Conservation (phyloP, 2,329 filamentous ascomycete species). For the Xylaria multiplex region DNA sequence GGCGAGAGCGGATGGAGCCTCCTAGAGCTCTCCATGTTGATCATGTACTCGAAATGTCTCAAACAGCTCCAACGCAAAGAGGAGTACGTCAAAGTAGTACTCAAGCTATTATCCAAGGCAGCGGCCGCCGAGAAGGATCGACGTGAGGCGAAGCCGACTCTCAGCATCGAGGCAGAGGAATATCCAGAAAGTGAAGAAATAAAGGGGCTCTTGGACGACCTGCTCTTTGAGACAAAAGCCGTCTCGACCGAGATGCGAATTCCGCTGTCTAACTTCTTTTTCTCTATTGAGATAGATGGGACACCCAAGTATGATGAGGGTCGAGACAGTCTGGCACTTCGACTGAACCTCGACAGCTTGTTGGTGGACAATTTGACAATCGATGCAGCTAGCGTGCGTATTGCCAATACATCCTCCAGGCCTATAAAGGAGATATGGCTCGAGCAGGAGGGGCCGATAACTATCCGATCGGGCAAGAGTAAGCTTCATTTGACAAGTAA, state of each 20-base stretch:
- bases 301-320: conserved; percentile 75
- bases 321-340: conserved; percentile 79
- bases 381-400: conserved; percentile 70
- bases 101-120: conserved; percentile 78
- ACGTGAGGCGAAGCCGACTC: conserved; percentile 53
- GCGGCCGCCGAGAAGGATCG: conserved; percentile 65
- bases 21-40: conserved; percentile 83
- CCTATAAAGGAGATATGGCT: conserved; percentile 75
- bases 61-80: conserved; percentile 78
- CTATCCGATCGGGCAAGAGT: conserved; percentile 65
- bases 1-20: conserved; percentile 80
- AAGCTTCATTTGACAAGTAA: conserved; percentile 58
- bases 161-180: conserved; percentile 51
- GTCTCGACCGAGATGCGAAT: conserved; percentile 70
- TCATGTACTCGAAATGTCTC: conserved; percentile 86
- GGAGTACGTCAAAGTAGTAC: conserved; percentile 79
- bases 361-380: conserved; percentile 76
- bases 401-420: conserved; percentile 66
- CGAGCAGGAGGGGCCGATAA: conserved; percentile 57
- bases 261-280: conserved; percentile 79
- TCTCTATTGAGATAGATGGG: conserved; percentile 72
- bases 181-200: conserved; percentile 53
- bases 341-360: conserved; percentile 75
- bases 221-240: conserved; percentile 58
- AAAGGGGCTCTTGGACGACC: conserved; percentile 59